Evolutionary conservation across 768 basidiomycete species (phyloP).

Genomic region (Suillus variegatus): DNA sequence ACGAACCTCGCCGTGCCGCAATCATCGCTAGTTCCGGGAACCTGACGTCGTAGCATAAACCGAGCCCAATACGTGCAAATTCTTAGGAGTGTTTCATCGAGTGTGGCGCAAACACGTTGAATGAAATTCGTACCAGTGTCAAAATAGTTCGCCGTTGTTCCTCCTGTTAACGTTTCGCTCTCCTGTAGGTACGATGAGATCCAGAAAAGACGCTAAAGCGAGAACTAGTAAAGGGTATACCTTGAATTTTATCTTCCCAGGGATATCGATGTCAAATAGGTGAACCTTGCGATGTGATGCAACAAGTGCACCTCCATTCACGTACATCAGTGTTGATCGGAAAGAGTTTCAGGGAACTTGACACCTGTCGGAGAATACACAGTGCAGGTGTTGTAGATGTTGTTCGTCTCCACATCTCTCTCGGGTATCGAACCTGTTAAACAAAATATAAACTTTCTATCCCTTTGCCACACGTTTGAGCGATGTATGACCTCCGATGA

Average conservation of each 20-base stretch:
- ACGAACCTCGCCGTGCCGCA: conserved; percentile 78
- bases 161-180: conserved; percentile 84
- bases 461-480: not conserved
- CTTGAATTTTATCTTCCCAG: conserved; percentile 89
- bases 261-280: conserved; percentile 97
- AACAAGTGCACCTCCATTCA: conserved; percentile 72
- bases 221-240: conserved; percentile 36
- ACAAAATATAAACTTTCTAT: not conserved
- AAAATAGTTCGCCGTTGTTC: conserved; percentile 72
- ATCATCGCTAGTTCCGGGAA: conserved; percentile 95
- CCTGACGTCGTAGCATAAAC: conserved; percentile 95
- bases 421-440: conserved; percentile 92
- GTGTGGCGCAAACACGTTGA: not conserved
- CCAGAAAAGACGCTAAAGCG: not conserved
- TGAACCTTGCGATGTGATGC: conserved; percentile 93
- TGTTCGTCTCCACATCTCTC: conserved; percentile 57
- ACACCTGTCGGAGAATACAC: conserved; percentile 82
- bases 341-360: conserved; percentile 3
- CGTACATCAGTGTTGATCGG: not conserved
- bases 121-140: conserved; percentile 67
- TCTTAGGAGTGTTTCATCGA: conserved; percentile 43
- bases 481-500: conserved; percentile 79
- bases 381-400: conserved; percentile 91
- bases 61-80: conserved; percentile 96
- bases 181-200: conserved; percentile 51